phyloP scores from a whole-genome alignment of 2,329 filamentous ascomycete genomes.

The Plenodomus tracheiphilus region DNA sequence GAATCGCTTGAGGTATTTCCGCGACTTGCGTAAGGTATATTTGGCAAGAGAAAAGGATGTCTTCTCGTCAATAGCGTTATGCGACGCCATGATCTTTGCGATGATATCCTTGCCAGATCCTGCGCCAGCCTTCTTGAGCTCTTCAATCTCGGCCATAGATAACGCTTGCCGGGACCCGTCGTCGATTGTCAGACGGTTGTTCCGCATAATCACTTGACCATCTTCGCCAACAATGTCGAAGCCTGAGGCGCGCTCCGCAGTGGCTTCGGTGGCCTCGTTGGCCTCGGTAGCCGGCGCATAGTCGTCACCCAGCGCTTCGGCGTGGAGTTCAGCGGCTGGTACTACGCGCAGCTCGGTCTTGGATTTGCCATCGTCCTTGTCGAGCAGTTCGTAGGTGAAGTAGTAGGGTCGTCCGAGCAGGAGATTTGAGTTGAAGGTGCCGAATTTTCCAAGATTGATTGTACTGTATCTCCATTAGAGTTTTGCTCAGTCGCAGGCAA shows the following conservation, averaged over 20 bases:
- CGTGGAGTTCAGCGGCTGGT: slow-evolving; percentile 78
- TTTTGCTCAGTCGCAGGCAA: not conserved
- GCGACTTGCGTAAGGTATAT: slow-evolving; percentile 91
- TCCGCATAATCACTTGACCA: slow-evolving; percentile 58
- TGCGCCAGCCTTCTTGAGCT: slow-evolving; percentile 70
- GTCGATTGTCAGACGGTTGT: slow-evolving; percentile 66
- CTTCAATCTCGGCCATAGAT: slow-evolving; percentile 70
- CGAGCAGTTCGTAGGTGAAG: slow-evolving; percentile 86
- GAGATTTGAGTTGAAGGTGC: slow-evolving; percentile 84
- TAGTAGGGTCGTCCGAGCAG: slow-evolving; percentile 90
- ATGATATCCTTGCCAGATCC: slow-evolving; percentile 87
- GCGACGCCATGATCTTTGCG: slow-evolving; percentile 86
- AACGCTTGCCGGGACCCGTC: slow-evolving; percentile 73
- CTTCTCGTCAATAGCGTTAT: slow-evolving; percentile 90
- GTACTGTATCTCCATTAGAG: slow-evolving; percentile 57
- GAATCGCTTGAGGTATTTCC: slow-evolving; percentile 90
- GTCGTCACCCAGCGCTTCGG: slow-evolving; percentile 68
- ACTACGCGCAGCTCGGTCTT: slow-evolving; percentile 77
- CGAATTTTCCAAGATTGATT: slow-evolving; percentile 90
- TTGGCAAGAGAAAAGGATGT: slow-evolving; percentile 92
- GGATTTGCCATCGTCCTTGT: slow-evolving; percentile 64
- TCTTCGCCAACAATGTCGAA: slow-evolving; percentile 55
- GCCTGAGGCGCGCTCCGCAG: slow-evolving; percentile 37
- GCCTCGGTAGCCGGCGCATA: slow-evolving; percentile 45
- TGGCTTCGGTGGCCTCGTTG: slow-evolving; percentile 39